These are phyloP conservation scores for Leccinum pachyderme DNA, from an alignment of 1,284 basidiomycete species.

Conservation along the genomic window DNA sequence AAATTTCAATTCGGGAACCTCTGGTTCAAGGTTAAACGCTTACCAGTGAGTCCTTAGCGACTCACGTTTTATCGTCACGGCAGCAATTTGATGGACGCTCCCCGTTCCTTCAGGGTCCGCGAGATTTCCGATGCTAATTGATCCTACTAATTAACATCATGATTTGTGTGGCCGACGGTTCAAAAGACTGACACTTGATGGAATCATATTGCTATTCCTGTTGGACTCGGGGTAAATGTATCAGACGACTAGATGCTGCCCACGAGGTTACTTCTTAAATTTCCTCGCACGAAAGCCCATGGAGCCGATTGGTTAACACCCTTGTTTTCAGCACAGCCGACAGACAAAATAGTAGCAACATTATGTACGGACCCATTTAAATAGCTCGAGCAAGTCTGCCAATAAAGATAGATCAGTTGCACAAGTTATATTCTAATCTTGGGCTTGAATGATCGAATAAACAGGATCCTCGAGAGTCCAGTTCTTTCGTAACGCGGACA, in stretches of 20 bases:
- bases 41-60: too few species aligned
- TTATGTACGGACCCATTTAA: constrained; percentile 9
- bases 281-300: not conserved
- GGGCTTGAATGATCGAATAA: constrained; percentile 84
- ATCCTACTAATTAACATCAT: too few species aligned
- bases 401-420: constrained; percentile 20
- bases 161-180: too few species aligned
- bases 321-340: not conserved
- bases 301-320: not conserved
- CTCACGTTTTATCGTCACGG: too few species aligned
- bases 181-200: too few species aligned
- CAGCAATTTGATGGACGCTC: too few species aligned
- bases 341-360: not conserved
- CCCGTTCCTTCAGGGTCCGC: too few species aligned
- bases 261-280: not conserved
- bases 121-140: too few species aligned
- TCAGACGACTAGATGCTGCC: too few species aligned
- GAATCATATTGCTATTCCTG: too few species aligned
- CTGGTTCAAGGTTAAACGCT: too few species aligned
- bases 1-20: too few species aligned
- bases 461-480: constrained; percentile 76
- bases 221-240: not conserved
- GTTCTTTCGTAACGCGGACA: constrained; percentile 45
- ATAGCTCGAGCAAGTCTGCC: constrained; percentile 3
- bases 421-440: constrained; percentile 51